Conservation (phyloP, 106 monocot genomes). For the Dioscorea alata region DNA sequence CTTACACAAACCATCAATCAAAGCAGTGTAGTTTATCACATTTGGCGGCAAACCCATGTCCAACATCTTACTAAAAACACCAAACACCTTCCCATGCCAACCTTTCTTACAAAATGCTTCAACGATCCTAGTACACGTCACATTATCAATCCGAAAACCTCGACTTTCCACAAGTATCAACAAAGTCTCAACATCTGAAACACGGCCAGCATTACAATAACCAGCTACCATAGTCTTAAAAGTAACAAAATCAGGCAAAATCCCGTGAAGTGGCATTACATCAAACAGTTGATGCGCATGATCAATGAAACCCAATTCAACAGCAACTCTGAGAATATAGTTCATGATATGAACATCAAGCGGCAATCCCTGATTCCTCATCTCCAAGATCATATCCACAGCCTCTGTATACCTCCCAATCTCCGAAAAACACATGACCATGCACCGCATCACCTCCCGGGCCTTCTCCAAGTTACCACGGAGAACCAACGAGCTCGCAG, state of each 20-base stretch:
- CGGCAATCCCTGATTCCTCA: slow-evolving; percentile 78
- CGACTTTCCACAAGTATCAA: slow-evolving; percentile 44
- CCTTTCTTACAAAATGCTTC: slow-evolving; percentile 61
- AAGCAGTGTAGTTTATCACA: slow-evolving; percentile 86
- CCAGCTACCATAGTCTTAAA: slow-evolving; percentile 59
- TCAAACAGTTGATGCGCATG: slow-evolving; percentile 56
- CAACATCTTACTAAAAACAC: slow-evolving; percentile 59
- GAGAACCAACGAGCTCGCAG: slow-evolving; percentile 41
- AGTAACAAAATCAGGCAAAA: slow-evolving; percentile 35
- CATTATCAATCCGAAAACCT: slow-evolving; percentile 57
- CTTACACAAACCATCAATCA: slow-evolving; percentile 77
- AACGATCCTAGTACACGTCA: slow-evolving; percentile 59
- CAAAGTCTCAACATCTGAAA: slow-evolving; percentile 44
- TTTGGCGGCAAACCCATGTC: slow-evolving; percentile 59
- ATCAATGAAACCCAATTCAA: slow-evolving; percentile 24
- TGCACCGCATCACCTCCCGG: slow-evolving; percentile 70
- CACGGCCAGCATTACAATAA: slow-evolving; percentile 38
- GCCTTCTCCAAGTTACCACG: slow-evolving; percentile 66
- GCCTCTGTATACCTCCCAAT: slow-evolving; percentile 66
- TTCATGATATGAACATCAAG: slow-evolving; percentile 63
- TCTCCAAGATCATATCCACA: slow-evolving; percentile 83
- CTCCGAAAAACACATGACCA: slow-evolving; percentile 63
- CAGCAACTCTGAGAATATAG: slow-evolving; percentile 45
- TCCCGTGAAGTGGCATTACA: slow-evolving; percentile 51
- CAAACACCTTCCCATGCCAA: slow-evolving; percentile 25